Base-by-base conservation (phyloP, 805 yeast species). In the Saccharomycopsis babjevae region DNA sequence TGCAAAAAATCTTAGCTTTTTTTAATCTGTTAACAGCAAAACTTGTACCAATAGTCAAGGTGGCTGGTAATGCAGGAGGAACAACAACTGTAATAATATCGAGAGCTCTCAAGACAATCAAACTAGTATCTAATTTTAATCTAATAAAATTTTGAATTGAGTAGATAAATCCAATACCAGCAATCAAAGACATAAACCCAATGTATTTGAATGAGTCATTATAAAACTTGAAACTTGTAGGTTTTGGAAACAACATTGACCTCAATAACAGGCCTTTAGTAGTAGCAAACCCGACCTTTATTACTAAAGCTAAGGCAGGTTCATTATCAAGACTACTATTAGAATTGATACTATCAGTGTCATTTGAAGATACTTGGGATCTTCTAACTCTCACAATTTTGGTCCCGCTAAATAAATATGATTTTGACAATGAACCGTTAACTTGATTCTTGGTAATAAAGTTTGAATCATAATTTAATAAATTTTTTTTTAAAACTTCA, bases 21-120 rank as follows among this genome's bases (percentile, higher is more conserved):
- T 89, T 84, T 64, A 94, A 76, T 64, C 98, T 78, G 36, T 83
- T 77, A 30, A 94, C 73, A 0, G 99, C 96, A 76, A 94, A 92
- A 66, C 93, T 89, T 0, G 97, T 92, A 20, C 99, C 99, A 62
- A 94, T 93, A 0, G 99, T 91, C 63, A 94, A 76, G 0, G 99
- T 94, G 0, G 99, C 99, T 0, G 99, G 99, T 54, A 94, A 78
- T 0, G 99, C 99, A 0, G 99, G 99, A 0, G 99, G 99, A 1
- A 94, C 97, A 6, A 94, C 99, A 70, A 94, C 91, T 0, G 99
- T 94, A 59, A 94, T 86, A 58, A 94, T 82, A 74, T 94, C 99
- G 60, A 94, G 76, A 0, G 98, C 98, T 67, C 99, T 81, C 60
- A 94, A 75, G 5, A 92, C 78, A 77, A 94, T 93, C 42, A 86